phyloP scores from a whole-genome alignment of 106 monocot species.

The Dendrobium chrysotoxum region DNA sequence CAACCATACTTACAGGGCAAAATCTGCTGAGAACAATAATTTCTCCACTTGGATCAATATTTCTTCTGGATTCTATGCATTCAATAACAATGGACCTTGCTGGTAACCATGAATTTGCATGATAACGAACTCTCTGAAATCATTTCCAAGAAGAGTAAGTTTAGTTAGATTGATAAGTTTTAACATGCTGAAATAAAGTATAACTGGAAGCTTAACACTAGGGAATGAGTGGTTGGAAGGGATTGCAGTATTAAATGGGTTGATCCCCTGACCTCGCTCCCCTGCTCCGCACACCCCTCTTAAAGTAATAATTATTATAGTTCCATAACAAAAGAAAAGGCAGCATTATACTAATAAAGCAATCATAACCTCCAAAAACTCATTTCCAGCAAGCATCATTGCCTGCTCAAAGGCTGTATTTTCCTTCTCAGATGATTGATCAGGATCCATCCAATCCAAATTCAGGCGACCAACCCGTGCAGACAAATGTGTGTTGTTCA shows the following conservation, averaged over 20 bases:
- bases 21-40: conserved; percentile 70
- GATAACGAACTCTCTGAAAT: conserved; percentile 51
- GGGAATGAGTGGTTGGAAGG: background rate
- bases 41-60: conserved; percentile 74
- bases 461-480: conserved; percentile 78
- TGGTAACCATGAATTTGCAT: conserved; percentile 79
- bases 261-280: too few relatives aligned
- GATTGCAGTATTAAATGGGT: too few relatives aligned
- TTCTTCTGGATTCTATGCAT: conserved; percentile 49
- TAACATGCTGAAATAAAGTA: too few relatives aligned
- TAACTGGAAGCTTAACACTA: too few relatives aligned
- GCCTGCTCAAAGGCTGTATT: conserved; percentile 84
- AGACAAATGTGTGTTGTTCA: conserved; percentile 72
- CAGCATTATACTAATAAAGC: too few relatives aligned
- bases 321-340: too few relatives aligned
- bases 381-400: conserved; percentile 71
- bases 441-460: conserved; percentile 86
- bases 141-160: background rate
- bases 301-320: too few relatives aligned
- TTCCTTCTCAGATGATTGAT: conserved; percentile 84
- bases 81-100: conserved; percentile 72
- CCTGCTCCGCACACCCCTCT: too few relatives aligned
- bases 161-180: too few relatives aligned
- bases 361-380: conserved; percentile 74
- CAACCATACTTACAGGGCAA: conserved; percentile 60